Conservation (phyloP, 139 green algal genomes). For the Axilococcus clingmanii region DNA sequence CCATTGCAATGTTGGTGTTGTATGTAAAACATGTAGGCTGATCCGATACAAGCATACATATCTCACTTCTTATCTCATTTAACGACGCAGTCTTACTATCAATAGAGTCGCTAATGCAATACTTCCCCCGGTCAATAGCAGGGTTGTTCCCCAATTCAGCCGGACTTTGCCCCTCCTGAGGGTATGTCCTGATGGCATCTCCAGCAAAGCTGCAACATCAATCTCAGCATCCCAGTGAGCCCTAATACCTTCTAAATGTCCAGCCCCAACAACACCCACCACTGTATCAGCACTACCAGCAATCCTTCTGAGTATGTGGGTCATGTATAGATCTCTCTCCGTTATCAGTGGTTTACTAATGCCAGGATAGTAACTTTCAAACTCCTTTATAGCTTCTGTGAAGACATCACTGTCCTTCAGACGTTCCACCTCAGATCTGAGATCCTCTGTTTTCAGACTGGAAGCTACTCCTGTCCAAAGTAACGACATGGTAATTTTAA, state of each 20-base stretch:
- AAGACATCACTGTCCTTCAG: constrained; percentile 35
- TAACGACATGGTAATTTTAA: constrained; percentile 27
- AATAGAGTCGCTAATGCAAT: too few relatives aligned
- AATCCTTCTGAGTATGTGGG: constrained; percentile 20
- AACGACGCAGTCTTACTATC: too few relatives aligned
- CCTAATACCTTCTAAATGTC: constrained; percentile 30
- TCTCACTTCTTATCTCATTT: too few relatives aligned
- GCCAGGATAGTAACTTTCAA: constrained; percentile 29
- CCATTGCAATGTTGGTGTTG: too few relatives aligned
- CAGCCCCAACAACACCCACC: constrained; percentile 33
- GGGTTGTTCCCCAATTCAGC: not conserved
- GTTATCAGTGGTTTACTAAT: constrained; percentile 29
- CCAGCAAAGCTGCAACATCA: constrained; percentile 9
- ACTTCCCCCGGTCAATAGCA: too few relatives aligned
- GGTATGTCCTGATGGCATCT: not conserved
- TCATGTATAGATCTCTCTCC: constrained; percentile 38
- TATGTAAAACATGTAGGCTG: too few relatives aligned
- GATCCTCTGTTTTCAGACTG: constrained; percentile 26
- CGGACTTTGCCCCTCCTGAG: not conserved
- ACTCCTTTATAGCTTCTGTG: constrained; percentile 38
- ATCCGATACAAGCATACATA: too few relatives aligned
- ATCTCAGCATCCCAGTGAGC: constrained; percentile 30
- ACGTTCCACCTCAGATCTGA: constrained; percentile 29
- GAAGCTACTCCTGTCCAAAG: constrained; percentile 29
- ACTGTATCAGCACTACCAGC: constrained; percentile 3